Evolutionary conservation across 768 basidiomycete species (phyloP).

Genomic region (Amanita molliuscula): DNA sequence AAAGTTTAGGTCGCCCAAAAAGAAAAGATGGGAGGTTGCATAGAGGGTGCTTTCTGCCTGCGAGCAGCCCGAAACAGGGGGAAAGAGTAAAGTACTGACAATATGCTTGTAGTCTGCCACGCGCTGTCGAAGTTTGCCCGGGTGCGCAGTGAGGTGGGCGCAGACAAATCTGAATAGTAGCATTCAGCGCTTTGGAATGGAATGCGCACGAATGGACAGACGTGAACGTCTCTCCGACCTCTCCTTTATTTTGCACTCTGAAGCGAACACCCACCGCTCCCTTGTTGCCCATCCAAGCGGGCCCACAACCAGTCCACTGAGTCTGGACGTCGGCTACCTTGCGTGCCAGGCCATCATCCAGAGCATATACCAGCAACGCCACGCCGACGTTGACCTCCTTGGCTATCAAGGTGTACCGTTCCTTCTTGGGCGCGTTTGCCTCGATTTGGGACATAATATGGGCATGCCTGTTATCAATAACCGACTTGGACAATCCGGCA

Average conservation of each 20-base stretch:
- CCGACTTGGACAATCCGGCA: conserved; percentile 61
- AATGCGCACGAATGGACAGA: conserved; percentile 29
- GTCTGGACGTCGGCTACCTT: conserved; percentile 58
- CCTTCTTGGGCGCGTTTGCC: conserved; percentile 57
- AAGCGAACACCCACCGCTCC: conserved; percentile 87
- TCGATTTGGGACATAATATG: conserved; percentile 73
- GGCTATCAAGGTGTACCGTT: conserved; percentile 69
- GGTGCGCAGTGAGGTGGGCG: conserved; percentile 85
- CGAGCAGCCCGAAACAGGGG: conserved; percentile 32
- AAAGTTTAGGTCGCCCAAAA: conserved; percentile 93
- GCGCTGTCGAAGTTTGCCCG: conserved; percentile 49
- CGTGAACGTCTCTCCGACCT: conserved; percentile 74
- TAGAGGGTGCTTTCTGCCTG: conserved; percentile 52
- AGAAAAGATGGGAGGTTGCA: conserved; percentile 82
- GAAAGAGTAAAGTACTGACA: conserved; percentile 71
- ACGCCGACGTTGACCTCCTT: conserved; percentile 81
- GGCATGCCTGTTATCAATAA: conserved; percentile 57
- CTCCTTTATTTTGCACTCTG: conserved; percentile 49
- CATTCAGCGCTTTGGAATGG: not conserved
- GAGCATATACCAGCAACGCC: conserved; percentile 80
- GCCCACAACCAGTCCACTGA: conserved; percentile 65
- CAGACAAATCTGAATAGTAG: conserved; percentile 63
- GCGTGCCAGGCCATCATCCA: conserved; percentile 55
- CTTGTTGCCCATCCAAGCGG: conserved; percentile 85
- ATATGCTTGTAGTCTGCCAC: conserved; percentile 78